These are phyloP conservation scores for Talinum fruticosum DNA, from an alignment of 148 eudicot species.

Conservation along the genomic window DNA sequence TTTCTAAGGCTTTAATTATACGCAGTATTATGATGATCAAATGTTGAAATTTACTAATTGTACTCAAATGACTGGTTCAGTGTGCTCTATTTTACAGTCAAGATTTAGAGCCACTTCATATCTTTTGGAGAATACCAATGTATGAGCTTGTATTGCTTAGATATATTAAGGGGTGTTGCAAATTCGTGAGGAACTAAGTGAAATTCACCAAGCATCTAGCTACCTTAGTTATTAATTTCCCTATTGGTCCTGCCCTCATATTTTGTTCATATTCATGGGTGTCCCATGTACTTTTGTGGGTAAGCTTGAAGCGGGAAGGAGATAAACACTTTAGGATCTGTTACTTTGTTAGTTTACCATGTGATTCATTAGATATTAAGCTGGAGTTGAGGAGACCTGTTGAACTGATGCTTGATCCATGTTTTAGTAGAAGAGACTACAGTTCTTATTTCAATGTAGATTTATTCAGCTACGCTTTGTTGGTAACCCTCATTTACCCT, in stretches of 20 bases:
- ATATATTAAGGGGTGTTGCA: background rate
- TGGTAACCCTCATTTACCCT: background rate
- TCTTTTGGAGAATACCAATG: background rate
- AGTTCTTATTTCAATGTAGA: background rate
- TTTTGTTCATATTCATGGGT: background rate
- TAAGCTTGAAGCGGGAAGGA: conserved; percentile 3
- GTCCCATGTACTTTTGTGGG: background rate
- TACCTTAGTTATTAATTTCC: background rate
- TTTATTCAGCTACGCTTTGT: background rate
- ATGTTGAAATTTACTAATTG: too few relatives aligned
- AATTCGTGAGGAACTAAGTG: background rate
- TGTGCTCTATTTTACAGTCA: background rate
- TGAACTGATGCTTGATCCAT: background rate
- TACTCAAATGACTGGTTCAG: background rate
- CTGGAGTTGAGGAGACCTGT: background rate
- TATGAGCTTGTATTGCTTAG: too few relatives aligned
- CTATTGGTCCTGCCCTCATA: background rate
- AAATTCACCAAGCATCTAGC: background rate
- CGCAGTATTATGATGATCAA: background rate
- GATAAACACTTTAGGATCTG: background rate
- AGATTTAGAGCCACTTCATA: background rate
- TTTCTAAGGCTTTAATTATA: background rate
- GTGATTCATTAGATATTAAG: background rate
- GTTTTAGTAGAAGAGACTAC: background rate
- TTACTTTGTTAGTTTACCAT: background rate